These are phyloP conservation scores for Cyberlindnera veronae DNA, from an alignment of 805 yeast genomes.

Conservation along the genomic window DNA sequence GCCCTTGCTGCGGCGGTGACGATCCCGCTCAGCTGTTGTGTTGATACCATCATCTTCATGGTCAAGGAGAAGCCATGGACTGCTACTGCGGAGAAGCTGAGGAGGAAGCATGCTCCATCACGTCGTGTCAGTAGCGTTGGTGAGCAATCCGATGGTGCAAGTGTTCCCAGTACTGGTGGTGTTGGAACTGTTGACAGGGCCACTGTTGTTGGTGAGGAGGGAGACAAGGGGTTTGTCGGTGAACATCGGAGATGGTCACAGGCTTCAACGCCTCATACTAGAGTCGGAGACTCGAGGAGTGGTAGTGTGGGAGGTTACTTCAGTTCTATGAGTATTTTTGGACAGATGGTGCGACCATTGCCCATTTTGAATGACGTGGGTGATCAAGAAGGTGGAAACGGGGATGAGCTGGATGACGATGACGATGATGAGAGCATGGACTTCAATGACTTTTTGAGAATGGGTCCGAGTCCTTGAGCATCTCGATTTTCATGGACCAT, in stretches of 20 bases:
- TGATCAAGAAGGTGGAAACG: too few relatives aligned
- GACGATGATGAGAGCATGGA: background rate
- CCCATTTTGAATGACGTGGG: background rate
- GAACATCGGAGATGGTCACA: background rate
- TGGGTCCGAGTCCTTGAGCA: background rate
- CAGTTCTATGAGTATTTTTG: background rate
- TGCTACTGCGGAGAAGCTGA: slow-evolving; percentile 5
- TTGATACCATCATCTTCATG: slow-evolving; percentile 72
- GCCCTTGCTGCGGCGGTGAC: slow-evolving; percentile 50
- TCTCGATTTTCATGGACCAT: too few relatives aligned
- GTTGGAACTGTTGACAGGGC: too few relatives aligned
- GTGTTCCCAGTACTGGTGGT: background rate
- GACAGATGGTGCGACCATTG: background rate
- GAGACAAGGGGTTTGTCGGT: background rate
- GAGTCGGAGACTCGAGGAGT: background rate
- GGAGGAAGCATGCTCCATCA: background rate
- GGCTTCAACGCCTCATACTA: background rate
- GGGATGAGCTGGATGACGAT: too few relatives aligned
- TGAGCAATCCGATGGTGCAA: background rate
- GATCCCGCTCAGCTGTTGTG: slow-evolving; percentile 75
- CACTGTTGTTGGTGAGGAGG: too few relatives aligned
- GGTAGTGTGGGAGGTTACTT: background rate
- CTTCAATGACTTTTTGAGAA: background rate
- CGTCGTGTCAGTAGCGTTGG: background rate
- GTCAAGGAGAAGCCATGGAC: slow-evolving; percentile 78